A percentile compares a stretch with the other conserved stretches of the same genome.
phyloP scores from a whole-genome alignment of 2,329 filamentous ascomycete genomes.

The Alternaria consortialis region DNA sequence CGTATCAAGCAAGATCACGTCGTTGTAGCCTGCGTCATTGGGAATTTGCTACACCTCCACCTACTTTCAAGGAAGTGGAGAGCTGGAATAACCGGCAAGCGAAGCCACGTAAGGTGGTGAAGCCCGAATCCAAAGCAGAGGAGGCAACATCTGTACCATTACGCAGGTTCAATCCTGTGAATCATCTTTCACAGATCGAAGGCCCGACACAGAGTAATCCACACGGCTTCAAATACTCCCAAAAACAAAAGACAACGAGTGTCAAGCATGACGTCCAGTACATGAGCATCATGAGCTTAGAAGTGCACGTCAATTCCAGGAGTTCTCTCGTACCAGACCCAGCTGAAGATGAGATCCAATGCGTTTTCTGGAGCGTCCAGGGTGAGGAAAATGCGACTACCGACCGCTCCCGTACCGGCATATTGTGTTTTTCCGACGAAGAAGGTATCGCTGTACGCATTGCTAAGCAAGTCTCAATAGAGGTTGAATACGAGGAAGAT shows the following conservation, averaged over 20 bases:
- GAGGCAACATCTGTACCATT: slow-evolving; percentile 13
- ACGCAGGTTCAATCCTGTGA: slow-evolving; percentile 30
- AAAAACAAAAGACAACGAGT: slow-evolving; percentile 75
- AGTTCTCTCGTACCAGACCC: slow-evolving; percentile 85
- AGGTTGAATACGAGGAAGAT: slow-evolving; percentile 76
- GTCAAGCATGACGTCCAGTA: slow-evolving; percentile 87
- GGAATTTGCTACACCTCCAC: slow-evolving; percentile 78
- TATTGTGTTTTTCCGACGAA: slow-evolving; percentile 75
- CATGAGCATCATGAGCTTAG: slow-evolving; percentile 96
- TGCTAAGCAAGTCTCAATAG: slow-evolving; percentile 66
- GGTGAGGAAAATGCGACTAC: slow-evolving; percentile 72
- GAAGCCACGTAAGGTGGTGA: slow-evolving; percentile 23
- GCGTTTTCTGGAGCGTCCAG: slow-evolving; percentile 89
- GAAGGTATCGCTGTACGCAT: slow-evolving; percentile 68
- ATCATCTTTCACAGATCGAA: slow-evolving; percentile 80
- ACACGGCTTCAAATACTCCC: slow-evolving; percentile 86
- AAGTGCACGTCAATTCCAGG: slow-evolving; percentile 89
- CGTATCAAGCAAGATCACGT: slow-evolving; percentile 62
- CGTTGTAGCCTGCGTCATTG: slow-evolving; percentile 73
- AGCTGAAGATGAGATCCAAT: slow-evolving; percentile 85
- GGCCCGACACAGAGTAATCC: slow-evolving; percentile 84
- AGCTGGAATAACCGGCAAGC: slow-evolving; percentile 67
- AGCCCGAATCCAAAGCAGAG: slow-evolving; percentile 12
- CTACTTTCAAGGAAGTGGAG: slow-evolving; percentile 73
- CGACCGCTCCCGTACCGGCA: slow-evolving; percentile 69